Conservation (phyloP, 768 basidiomycete species). For the Mycena leptocephala region DNA sequence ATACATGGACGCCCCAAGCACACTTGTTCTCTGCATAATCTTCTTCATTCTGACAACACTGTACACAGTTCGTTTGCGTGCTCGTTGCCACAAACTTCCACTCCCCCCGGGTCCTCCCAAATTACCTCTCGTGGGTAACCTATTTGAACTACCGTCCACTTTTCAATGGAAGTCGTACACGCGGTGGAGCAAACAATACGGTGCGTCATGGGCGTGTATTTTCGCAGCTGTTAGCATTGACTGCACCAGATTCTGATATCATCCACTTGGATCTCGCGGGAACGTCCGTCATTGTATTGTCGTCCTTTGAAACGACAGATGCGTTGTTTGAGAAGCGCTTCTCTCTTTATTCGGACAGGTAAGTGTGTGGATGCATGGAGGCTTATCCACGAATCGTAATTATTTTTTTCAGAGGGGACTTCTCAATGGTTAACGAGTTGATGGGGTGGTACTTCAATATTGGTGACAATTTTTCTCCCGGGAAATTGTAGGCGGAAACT, state of each 20-base stretch:
- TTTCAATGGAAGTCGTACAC: slow-evolving; percentile 51
- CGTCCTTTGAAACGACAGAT: slow-evolving; percentile 40
- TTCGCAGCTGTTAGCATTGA: not conserved
- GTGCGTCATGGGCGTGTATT: slow-evolving; percentile 29
- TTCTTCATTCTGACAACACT: not conserved
- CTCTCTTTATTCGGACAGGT: slow-evolving; percentile 56
- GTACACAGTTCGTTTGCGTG: not conserved
- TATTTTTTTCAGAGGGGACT: not conserved
- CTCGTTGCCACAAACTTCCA: not conserved
- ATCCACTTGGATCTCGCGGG: slow-evolving; percentile 47
- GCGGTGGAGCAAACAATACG: slow-evolving; percentile 54
- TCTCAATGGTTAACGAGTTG: slow-evolving; percentile 3
- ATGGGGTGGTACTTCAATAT: slow-evolving; percentile 7
- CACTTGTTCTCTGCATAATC: not conserved
- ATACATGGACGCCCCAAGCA: not conserved
- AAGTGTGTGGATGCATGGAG: slow-evolving; percentile 3
- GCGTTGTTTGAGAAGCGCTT: slow-evolving; percentile 59
- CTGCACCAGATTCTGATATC: slow-evolving; percentile 40
- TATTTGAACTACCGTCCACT: slow-evolving; percentile 54
- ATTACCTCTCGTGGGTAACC: slow-evolving; percentile 53
- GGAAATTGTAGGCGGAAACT: not conserved
- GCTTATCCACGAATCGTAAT: not conserved
- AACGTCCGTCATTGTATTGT: slow-evolving; percentile 51
- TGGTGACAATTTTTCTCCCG: not conserved
- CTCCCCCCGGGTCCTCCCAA: slow-evolving; percentile 32